phyloP scores from a whole-genome alignment of 2,329 filamentous ascomycete genomes.

The Acrocalymma vagum region DNA sequence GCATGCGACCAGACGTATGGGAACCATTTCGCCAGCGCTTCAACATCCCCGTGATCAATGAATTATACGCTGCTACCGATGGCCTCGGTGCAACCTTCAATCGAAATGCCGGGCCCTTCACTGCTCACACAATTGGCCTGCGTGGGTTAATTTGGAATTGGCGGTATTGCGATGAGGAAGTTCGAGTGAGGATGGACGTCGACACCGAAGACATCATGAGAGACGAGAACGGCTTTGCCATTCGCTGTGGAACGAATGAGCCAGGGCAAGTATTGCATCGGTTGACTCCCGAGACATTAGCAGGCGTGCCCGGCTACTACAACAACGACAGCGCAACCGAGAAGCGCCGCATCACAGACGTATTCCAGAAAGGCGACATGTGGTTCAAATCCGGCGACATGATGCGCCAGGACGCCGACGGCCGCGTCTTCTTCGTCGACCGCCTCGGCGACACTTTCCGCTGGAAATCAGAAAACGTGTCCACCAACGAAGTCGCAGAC shows the following conservation, averaged over 20 bases:
- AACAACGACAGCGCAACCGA: constrained; percentile 43
- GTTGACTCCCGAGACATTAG: constrained; percentile 35
- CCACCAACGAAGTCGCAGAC: constrained; percentile 55
- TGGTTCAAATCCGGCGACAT: constrained; percentile 51
- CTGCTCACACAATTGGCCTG: constrained; percentile 41
- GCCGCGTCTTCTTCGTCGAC: constrained; percentile 49
- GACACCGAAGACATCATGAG: constrained; percentile 49
- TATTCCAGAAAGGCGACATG: constrained; percentile 50
- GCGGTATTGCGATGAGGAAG: constrained; percentile 33
- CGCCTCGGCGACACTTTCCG: constrained; percentile 50
- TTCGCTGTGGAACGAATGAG: constrained; percentile 39
- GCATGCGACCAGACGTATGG: constrained; percentile 54
- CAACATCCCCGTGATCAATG: constrained; percentile 48
- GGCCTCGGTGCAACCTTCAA: constrained; percentile 45
- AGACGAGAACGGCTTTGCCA: constrained; percentile 44
- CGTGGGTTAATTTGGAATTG: constrained; percentile 46
- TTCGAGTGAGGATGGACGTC: constrained; percentile 48
- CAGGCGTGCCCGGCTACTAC: constrained; percentile 38
- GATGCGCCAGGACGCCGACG: constrained; percentile 43
- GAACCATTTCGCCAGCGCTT: constrained; percentile 50
- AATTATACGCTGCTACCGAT: constrained; percentile 51
- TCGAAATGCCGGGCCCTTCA: constrained; percentile 43
- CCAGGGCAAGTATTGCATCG: constrained; percentile 45
- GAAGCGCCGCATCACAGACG: constrained; percentile 40
- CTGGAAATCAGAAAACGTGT: constrained; percentile 57